Conservation (phyloP, 2,329 filamentous ascomycete species). For the Botryotinia globosa region DNA sequence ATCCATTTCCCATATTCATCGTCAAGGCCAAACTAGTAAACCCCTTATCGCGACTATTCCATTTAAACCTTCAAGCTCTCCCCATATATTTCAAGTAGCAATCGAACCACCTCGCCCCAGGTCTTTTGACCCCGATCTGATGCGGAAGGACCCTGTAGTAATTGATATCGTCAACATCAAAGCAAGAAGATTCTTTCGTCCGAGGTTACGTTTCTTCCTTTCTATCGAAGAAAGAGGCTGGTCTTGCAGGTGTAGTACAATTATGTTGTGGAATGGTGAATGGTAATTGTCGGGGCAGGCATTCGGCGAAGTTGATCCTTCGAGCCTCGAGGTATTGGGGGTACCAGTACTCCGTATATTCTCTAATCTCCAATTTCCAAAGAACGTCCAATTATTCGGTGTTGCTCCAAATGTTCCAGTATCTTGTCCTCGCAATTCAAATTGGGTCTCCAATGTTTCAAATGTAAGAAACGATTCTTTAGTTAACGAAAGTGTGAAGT, state of each 20-base stretch:
- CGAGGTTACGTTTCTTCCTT: constrained; percentile 3
- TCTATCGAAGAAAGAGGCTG: constrained; percentile 10
- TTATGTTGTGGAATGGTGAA: constrained; percentile 12
- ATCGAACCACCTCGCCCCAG: constrained; percentile 21
- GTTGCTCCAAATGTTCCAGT: constrained; percentile 5
- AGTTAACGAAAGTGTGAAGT: constrained; percentile 1
- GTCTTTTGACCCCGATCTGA: constrained; percentile 23
- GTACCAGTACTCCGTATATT: background rate
- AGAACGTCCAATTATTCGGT: background rate
- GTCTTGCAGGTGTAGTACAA: background rate
- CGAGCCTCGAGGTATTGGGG: background rate
- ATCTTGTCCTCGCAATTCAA: background rate
- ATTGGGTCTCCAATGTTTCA: constrained; percentile 16
- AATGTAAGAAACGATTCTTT: background rate
- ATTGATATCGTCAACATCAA: constrained; percentile 16
- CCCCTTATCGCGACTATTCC: constrained; percentile 12
- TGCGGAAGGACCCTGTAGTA: constrained; percentile 23
- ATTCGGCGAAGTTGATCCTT: constrained; percentile 15
- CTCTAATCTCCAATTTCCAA: background rate
- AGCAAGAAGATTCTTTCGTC: background rate
- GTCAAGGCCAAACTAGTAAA: constrained; percentile 8
- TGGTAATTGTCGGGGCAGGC: background rate
- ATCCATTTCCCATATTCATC: constrained; percentile 31
- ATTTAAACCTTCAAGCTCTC: constrained; percentile 11
- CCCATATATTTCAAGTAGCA: background rate